These are phyloP conservation scores for Citrullus amarus DNA, from an alignment of 306 rosid genomes.

Conservation along the genomic window DNA sequence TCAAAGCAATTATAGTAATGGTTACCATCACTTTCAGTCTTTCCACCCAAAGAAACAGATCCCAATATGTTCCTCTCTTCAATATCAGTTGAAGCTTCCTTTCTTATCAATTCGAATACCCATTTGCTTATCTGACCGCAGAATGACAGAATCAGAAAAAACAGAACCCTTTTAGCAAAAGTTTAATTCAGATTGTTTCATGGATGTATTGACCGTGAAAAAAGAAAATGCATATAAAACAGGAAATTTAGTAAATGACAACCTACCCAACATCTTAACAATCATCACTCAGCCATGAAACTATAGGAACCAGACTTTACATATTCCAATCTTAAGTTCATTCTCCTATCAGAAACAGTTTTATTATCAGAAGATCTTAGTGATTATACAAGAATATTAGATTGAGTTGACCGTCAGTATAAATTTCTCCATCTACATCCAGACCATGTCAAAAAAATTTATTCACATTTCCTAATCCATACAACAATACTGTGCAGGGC, in stretches of 20 bases:
- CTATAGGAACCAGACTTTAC: not conserved
- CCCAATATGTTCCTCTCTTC: conserved; percentile 25
- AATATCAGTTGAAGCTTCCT: conserved; percentile 19
- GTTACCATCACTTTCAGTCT: conserved; percentile 16
- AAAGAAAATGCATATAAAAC: not conserved
- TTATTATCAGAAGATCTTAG: not conserved
- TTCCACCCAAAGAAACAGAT: conserved; percentile 14
- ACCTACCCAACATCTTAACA: not conserved
- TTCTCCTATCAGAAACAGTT: not conserved
- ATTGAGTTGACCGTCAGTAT: not conserved
- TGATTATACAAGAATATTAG: not conserved
- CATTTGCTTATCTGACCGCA: conserved; percentile 73
- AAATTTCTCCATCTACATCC: not conserved
- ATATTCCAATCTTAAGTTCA: not conserved
- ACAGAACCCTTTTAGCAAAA: not conserved
- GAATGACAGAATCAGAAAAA: conserved; percentile 9
- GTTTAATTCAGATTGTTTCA: not conserved
- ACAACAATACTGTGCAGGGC: not conserved
- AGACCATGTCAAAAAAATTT: not conserved
- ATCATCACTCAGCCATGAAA: not conserved
- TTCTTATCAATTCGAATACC: conserved; percentile 59
- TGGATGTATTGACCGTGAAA: not conserved
- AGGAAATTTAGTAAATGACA: not conserved
- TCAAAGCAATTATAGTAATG: conserved; percentile 2
- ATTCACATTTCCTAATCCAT: not conserved